Conservation (phyloP, 768 basidiomycete species). For the Chalciporus piperatus region DNA sequence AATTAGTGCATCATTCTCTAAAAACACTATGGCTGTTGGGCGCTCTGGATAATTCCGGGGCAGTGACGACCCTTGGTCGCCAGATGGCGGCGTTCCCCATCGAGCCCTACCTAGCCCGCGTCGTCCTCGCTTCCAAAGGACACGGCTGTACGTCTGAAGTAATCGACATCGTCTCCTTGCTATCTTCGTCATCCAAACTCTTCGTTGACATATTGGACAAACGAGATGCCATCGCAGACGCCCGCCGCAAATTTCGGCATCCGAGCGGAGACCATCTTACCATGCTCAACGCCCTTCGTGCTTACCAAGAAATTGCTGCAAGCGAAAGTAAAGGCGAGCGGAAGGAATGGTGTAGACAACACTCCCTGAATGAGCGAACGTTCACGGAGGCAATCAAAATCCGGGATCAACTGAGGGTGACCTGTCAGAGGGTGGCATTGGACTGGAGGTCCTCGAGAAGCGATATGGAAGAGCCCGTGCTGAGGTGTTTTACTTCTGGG, state of each 20-base stretch:
- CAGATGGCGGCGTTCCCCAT: slow-evolving; percentile 90
- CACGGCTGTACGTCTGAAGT: slow-evolving; percentile 75
- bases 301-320: slow-evolving; percentile 69
- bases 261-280: slow-evolving; percentile 89
- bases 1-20: slow-evolving; percentile 56
- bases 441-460: slow-evolving; percentile 59
- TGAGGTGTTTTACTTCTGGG: slow-evolving; percentile 73
- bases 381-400: slow-evolving; percentile 78
- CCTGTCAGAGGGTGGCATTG: slow-evolving; percentile 58
- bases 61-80: slow-evolving; percentile 70
- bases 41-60: slow-evolving; percentile 65
- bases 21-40: slow-evolving; percentile 76
- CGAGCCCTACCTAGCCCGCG: slow-evolving; percentile 80
- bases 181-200: slow-evolving; percentile 77
- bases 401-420: slow-evolving; percentile 68
- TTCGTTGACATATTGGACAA: slow-evolving; percentile 76
- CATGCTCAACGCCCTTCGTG: slow-evolving; percentile 77
- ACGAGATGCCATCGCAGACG: slow-evolving; percentile 68
- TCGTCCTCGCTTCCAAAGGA: slow-evolving; percentile 73
- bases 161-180: slow-evolving; percentile 79
- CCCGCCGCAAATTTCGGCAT: slow-evolving; percentile 77
- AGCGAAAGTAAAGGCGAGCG: slow-evolving; percentile 46
- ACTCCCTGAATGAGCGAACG: slow-evolving; percentile 81
- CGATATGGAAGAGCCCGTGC: slow-evolving; percentile 63
- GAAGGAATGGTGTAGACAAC: slow-evolving; percentile 79